Percentiles rank a stretch among this genome's conserved stretches.
phyloP scores from a whole-genome alignment of 108 stramenopile species.

The Conticribra guillardii region DNA sequence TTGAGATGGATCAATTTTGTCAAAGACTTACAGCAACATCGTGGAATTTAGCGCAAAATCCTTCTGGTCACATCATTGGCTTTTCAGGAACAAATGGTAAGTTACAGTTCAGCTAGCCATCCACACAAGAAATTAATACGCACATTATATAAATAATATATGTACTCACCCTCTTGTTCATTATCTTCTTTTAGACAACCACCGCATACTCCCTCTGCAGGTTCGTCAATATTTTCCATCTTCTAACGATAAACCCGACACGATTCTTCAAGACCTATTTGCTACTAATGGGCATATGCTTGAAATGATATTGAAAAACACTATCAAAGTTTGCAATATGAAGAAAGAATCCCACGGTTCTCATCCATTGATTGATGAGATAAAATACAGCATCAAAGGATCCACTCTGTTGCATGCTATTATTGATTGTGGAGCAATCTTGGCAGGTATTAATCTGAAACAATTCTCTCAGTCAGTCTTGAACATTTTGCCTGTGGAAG shows the following conservation, averaged over 20 bases:
- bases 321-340: not conserved
- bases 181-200: slow-evolving; percentile 36
- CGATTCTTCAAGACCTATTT: slow-evolving; percentile 16
- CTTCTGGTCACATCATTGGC: slow-evolving; percentile 22
- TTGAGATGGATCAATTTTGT: slow-evolving; percentile 45
- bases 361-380: not conserved
- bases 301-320: slow-evolving; percentile 39
- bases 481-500: not conserved
- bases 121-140: too few species aligned
- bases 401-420: slow-evolving; percentile 31
- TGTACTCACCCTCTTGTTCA: too few species aligned
- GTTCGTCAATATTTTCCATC: slow-evolving; percentile 47
- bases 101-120: not conserved
- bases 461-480: slow-evolving; percentile 35
- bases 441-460: slow-evolving; percentile 31
- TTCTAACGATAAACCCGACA: slow-evolving; percentile 2
- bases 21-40: slow-evolving; percentile 37
- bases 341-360: not conserved
- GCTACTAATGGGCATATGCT: slow-evolving; percentile 65
- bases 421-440: slow-evolving; percentile 58
- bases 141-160: too few species aligned
- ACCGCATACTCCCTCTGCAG: slow-evolving; percentile 51
- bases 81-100: slow-evolving; percentile 52
- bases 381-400: slow-evolving; percentile 1
- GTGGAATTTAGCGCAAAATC: slow-evolving; percentile 56